Evolutionary conservation across 2,329 filamentous ascomycete species (phyloP).

Genomic region (Aspergillus ochraceus): DNA sequence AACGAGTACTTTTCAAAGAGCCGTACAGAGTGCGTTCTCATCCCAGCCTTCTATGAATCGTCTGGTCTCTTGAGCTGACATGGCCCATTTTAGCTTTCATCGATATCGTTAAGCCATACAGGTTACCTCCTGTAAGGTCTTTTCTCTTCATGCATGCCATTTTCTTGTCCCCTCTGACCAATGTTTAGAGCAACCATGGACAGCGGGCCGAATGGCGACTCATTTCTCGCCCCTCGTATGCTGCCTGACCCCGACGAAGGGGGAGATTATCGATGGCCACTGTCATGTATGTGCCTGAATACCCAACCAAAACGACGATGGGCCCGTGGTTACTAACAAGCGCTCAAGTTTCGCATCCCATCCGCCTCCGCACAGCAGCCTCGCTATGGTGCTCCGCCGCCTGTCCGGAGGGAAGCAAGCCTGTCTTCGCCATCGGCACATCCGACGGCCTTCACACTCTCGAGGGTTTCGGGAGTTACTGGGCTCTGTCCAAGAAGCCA

Average conservation of each 20-base stretch:
- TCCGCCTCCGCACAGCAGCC: slow-evolving; percentile 26
- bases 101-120: slow-evolving; percentile 37
- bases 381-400: slow-evolving; percentile 40
- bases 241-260: slow-evolving; percentile 33
- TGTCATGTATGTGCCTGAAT: slow-evolving; percentile 22
- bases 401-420: slow-evolving; percentile 29
- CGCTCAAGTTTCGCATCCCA: slow-evolving; percentile 26
- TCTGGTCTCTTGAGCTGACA: neutral
- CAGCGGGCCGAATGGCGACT: slow-evolving; percentile 33
- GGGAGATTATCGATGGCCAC: slow-evolving; percentile 34
- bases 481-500: slow-evolving; percentile 30
- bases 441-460: slow-evolving; percentile 38
- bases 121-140: slow-evolving; percentile 34
- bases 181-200: slow-evolving; percentile 36
- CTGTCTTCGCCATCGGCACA: slow-evolving; percentile 40
- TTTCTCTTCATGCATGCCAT: neutral
- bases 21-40: slow-evolving; percentile 28
- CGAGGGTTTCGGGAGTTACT: slow-evolving; percentile 27
- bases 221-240: slow-evolving; percentile 31
- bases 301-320: neutral
- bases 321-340: neutral
- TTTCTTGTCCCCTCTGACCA: neutral
- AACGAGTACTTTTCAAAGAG: slow-evolving; percentile 33
- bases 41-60: neutral
- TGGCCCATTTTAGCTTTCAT: slow-evolving; percentile 28